phyloP scores from a whole-genome alignment of 208 protist genomes.

The Leishmania tarentolae region DNA sequence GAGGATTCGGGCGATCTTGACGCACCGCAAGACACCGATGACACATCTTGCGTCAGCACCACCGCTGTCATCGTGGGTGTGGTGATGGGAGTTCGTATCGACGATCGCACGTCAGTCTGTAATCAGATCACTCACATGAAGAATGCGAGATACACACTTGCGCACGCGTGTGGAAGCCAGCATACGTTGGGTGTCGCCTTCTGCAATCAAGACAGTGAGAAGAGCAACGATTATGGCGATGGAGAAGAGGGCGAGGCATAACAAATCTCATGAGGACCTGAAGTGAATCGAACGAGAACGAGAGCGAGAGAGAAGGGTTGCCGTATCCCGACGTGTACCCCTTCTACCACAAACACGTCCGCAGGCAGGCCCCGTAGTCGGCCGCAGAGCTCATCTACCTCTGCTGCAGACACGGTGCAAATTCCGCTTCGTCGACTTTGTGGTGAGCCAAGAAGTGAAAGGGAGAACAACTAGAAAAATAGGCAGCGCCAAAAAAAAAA shows the following conservation, averaged over 20 bases:
- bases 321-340: background rate
- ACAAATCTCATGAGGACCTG: background rate
- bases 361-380: background rate
- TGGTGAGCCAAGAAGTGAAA: background rate
- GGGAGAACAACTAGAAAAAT: background rate
- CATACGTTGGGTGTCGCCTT: background rate
- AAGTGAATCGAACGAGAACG: background rate
- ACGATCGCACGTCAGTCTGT: background rate
- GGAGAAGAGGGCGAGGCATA: background rate
- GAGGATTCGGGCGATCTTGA: background rate
- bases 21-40: background rate
- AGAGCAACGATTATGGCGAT: too few relatives aligned
- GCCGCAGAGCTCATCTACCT: background rate
- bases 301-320: background rate
- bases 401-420: background rate
- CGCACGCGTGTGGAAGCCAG: background rate
- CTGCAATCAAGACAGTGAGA: background rate
- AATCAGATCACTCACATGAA: background rate
- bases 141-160: background rate
- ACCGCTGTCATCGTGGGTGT: background rate
- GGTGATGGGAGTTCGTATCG: background rate
- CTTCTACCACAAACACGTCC: background rate
- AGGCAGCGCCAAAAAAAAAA: background rate
- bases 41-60: background rate
- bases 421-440: background rate